Percentiles rank a stretch among this genome's conserved stretches.
These are phyloP conservation scores for Thalassiosira hispida DNA, from an alignment of 352 stramenopile genomes.

Conservation along the genomic window DNA sequence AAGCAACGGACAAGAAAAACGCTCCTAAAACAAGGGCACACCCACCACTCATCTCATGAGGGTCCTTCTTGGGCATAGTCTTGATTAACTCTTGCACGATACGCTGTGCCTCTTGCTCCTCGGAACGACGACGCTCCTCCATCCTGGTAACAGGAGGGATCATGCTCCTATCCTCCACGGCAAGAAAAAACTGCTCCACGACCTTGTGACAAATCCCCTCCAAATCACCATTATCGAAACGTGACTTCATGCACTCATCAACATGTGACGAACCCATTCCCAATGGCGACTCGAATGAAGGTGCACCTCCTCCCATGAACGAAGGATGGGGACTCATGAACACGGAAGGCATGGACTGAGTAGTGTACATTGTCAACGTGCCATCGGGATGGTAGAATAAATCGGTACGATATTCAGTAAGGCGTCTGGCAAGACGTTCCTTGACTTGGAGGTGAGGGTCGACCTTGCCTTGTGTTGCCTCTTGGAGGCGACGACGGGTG, in stretches of 20 bases:
- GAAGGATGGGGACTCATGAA: neutral
- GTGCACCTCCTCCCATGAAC: neutral
- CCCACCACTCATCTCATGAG: no score
- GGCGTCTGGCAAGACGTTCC: conserved; percentile 32
- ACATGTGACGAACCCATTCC: conserved; percentile 13
- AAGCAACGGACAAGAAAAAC: neutral
- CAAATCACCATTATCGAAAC: conserved; percentile 30
- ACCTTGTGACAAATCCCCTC: neutral
- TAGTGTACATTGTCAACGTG: conserved; percentile 18
- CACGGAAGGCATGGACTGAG: no score
- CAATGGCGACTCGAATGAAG: neutral
- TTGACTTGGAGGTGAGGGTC: conserved; percentile 19
- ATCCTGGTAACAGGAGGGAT: neutral
- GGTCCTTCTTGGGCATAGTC: no score
- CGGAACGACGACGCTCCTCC: neutral
- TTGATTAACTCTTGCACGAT: no score
- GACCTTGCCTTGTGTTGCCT: neutral
- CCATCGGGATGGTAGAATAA: conserved; percentile 36
- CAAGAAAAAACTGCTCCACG: neutral
- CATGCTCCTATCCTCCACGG: neutral
- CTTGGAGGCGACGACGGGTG: neutral
- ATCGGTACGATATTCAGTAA: conserved; percentile 40
- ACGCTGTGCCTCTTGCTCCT: no score
- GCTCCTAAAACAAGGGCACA: no score
- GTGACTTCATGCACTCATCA: conserved; percentile 30